phyloP scores from a whole-genome alignment of 2,329 filamentous ascomycete genomes.

The Paracoccidioides brasiliensis region DNA sequence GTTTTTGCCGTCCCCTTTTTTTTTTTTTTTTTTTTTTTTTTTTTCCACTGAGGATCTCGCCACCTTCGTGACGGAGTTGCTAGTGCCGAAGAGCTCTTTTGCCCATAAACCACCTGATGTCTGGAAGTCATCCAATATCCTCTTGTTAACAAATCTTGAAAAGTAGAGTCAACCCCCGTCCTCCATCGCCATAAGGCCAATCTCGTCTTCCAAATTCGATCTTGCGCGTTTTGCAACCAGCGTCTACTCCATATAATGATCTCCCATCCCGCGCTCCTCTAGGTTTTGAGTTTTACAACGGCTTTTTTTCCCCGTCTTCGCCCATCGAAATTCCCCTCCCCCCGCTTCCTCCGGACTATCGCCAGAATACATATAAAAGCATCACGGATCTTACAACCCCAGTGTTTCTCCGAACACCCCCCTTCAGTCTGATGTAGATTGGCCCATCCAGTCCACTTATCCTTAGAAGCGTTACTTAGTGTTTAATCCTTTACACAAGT shows the following conservation, averaged over 20 bases:
- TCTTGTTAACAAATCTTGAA: not conserved
- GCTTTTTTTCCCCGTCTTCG: not conserved
- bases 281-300: not conserved
- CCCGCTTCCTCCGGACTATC: too few species aligned
- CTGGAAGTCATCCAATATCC: not conserved
- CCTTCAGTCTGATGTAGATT: not conserved
- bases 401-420: not conserved
- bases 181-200: not conserved
- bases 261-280: not conserved
- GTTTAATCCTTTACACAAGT: not conserved
- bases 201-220: not conserved
- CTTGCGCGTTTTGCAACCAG: not conserved
- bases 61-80: not conserved
- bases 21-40: too few species aligned
- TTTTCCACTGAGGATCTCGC: too few species aligned
- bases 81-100: not conserved
- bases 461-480: not conserved
- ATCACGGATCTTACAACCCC: not conserved
- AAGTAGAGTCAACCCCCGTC: not conserved
- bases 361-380: not conserved
- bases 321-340: too few species aligned
- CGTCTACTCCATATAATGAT: not conserved
- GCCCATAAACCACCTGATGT: not conserved
- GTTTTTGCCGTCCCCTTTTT: too few species aligned
- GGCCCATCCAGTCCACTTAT: not conserved